Percentiles rank a stretch among this genome's conserved stretches.
phyloP scores from a whole-genome alignment of 371 early-diverging fungal species.

The Mortierella sp. region DNA sequence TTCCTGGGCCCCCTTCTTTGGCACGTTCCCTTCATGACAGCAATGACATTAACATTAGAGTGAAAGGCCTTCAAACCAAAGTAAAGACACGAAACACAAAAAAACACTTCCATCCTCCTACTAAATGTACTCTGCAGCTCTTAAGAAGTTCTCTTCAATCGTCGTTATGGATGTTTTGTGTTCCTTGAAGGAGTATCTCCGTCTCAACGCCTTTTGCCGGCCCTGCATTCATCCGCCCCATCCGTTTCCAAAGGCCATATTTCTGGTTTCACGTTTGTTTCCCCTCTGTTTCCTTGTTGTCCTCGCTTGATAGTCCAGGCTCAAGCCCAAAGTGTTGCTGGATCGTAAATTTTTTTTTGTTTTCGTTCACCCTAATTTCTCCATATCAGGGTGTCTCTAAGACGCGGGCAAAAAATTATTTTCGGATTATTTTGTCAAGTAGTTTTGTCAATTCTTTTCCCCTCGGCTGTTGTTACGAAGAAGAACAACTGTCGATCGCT shows the following conservation, averaged over 20 bases:
- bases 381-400: neutral
- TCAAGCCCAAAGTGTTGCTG: neutral
- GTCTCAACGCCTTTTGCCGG: neutral
- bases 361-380: neutral
- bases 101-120: neutral
- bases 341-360: neutral
- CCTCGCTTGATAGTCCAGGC: neutral
- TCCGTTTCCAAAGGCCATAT: neutral
- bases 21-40: neutral
- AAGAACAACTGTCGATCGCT: neutral
- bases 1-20: neutral
- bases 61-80: neutral
- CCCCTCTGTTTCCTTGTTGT: neutral
- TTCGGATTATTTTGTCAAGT: neutral
- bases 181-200: too few species aligned
- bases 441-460: neutral
- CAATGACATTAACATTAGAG: neutral
- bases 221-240: slow-evolving; percentile 1
- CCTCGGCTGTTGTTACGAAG: too few species aligned
- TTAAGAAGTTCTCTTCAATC: neutral
- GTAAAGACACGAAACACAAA: neutral
- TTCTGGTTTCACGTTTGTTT: neutral
- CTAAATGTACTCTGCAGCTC: neutral
- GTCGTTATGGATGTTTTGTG: neutral
- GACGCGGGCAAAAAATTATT: slow-evolving; percentile 10